Base-by-base conservation (phyloP, 2,329 filamentous ascomycete genomes). In the Pestalotiopsis sp. region DNA sequence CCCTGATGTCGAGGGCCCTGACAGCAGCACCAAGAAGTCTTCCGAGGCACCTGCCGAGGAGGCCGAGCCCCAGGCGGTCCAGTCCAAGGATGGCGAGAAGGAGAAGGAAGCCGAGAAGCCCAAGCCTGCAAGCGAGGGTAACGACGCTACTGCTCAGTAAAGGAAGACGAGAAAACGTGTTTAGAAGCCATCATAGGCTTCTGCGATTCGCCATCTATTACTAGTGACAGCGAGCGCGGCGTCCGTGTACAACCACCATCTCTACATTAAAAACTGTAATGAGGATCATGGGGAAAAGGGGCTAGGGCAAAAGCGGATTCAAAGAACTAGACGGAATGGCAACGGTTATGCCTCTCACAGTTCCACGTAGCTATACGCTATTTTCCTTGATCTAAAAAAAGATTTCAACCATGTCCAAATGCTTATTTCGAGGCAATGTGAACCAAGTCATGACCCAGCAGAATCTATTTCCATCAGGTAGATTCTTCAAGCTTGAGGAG, bases 81-180 rank as follows among this genome's bases (percentile, higher is more conserved):
- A 81, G 70, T 86, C 89, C 76, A 83, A 87, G 68, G 88, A 89
- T 70, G 89, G 89, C 69, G 87, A 89, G 79, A 87, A 85, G 74
- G 88, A 88, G 77, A 82, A 85, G 14, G 86, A 88, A 75, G 82
- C 83, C 72, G 82, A 81, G 72, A 81, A 84, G 73, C 85, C 89
- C 57, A 90, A 90, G 82, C 89, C 89, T 41, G 89, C 87, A 2
- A 91, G 89, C 73, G 89, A 91, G 73, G 84, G 84, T 69, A 87
- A 89, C 72, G 88, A 90, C 76, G 88, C 89, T 36, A 87, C 84
- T 2, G 63, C 62, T 27, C 64, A 66, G 27, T 62, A 62, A 39
- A 62, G 23, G 45, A 17, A 20, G 27, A 27, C 57, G 23, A 17
- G 27, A 36, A 36, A 36, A 9, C 12, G 12, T 36, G 5, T 14